A percentile compares a stretch with the other conserved stretches of the same genome.
phyloP scores from a whole-genome alignment of 2,329 filamentous ascomycete species.

The Dactylonectria estremocensis region DNA sequence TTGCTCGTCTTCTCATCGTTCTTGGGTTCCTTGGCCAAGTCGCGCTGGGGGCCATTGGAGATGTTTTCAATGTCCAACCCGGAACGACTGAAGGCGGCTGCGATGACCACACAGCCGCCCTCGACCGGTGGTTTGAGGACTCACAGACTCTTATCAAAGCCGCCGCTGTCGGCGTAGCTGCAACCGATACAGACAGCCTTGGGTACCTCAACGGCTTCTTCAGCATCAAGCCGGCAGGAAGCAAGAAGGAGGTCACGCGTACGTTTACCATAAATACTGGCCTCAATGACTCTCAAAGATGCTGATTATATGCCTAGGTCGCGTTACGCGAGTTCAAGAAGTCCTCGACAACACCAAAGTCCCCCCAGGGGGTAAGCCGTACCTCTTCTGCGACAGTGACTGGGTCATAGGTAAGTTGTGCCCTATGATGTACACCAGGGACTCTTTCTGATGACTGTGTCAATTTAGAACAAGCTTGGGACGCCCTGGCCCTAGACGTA shows the following conservation, averaged over 20 bases:
- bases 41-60: background rate
- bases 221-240: background rate
- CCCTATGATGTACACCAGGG: background rate
- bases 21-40: background rate
- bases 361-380: background rate
- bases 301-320: background rate
- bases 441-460: background rate
- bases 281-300: background rate
- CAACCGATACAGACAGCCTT: background rate
- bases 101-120: background rate
- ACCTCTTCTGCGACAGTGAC: background rate
- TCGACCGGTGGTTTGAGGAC: background rate
- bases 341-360: background rate
- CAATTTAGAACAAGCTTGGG: background rate
- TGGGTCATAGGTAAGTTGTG: background rate
- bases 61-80: background rate
- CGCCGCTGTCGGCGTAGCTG: background rate
- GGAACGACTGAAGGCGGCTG: background rate
- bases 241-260: background rate
- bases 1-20: background rate
- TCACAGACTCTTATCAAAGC: background rate
- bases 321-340: background rate
- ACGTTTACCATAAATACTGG: background rate
- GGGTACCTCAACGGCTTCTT: background rate
- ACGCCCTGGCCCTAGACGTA: background rate